Base-by-base conservation (phyloP, 129 eudicot species). In the Arctium minus region DNA sequence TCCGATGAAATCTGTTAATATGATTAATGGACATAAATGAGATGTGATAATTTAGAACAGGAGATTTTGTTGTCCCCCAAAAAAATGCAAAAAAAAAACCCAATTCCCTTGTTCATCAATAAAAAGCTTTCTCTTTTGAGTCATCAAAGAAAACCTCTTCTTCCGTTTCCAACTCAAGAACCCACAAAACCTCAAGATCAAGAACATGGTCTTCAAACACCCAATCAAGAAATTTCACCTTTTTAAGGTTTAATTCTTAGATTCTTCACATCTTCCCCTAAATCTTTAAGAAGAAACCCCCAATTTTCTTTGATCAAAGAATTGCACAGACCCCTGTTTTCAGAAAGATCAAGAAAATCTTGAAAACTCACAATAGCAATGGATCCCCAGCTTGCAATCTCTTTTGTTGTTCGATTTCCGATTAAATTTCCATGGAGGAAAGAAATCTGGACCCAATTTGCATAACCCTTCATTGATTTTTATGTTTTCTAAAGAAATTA, bases 371-470 rank as follows among this genome's bases (percentile, higher is more conserved):
- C 44, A 64, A 73, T 13, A 18, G 69, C 39, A 71, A 92, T 92
- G 97, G 88, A 88, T 85, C 84, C 80, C 53, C 91, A 78, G 44
- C 77, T 88, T 53, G 78, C 92, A 35, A 72, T 92, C 77, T 89
- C 94, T 44, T 88, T 88, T 65, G 92, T 92, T 44, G 94, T 90
- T 76, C 94, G 92, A 88, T 88, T 86, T 76, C 8, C 73, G 35
- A 31, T 42, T 56, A 68, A 83, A 77, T 80, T 80, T 70, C 68
- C 36, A 4, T 82, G 86, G 84, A 79, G 84, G 80, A 82, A 82
- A 81, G 82, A 86, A 73, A 76, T 82, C 60, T 50, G 76, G 6
- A 74, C 86, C 72, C 81, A 37, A 1, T 56, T 37, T 8, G 32
- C 84, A 71, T 79, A 85, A 86, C 35, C 74, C 85, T 42, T 69